A percentile compares a stretch with the other conserved stretches of the same genome.
Evolutionary conservation across 805 yeast species (phyloP).

Genomic region (Saccharomycopsis sp.): DNA sequence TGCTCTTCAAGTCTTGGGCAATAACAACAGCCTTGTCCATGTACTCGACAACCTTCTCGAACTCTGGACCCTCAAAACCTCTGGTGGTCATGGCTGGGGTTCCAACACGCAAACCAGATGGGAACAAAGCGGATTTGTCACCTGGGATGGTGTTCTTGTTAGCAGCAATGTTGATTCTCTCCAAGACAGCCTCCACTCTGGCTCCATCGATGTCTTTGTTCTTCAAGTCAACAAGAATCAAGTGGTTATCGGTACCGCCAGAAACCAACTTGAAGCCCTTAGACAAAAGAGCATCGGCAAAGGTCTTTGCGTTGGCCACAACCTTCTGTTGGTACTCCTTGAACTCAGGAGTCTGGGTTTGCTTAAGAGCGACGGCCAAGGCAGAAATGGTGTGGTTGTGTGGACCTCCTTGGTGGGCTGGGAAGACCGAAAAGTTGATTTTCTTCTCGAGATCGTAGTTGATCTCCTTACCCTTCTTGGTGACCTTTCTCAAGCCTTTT

Average conservation of each 20-base stretch:
- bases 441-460: slow-evolving; percentile 82
- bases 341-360: slow-evolving; percentile 84
- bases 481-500: slow-evolving; percentile 81
- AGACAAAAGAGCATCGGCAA: slow-evolving; percentile 56
- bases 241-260: slow-evolving; percentile 91
- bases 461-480: slow-evolving; percentile 80
- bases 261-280: slow-evolving; percentile 59
- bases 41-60: slow-evolving; percentile 70
- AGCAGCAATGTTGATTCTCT: slow-evolving; percentile 86
- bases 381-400: slow-evolving; percentile 98
- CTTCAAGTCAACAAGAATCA: slow-evolving; percentile 78
- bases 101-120: slow-evolving; percentile 95
- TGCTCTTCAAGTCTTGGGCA: slow-evolving; percentile 37
- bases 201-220: slow-evolving; percentile 85
- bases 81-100: slow-evolving; percentile 99
- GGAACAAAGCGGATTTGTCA: slow-evolving; percentile 91
- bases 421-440: slow-evolving; percentile 96
- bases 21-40: slow-evolving; percentile 63
- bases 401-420: slow-evolving; percentile 99
- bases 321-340: slow-evolving; percentile 79
- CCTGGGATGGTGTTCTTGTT: slow-evolving; percentile 97
- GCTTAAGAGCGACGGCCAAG: slow-evolving; percentile 89
- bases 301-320: slow-evolving; percentile 69
- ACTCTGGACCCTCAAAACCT: slow-evolving; percentile 76
- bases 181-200: slow-evolving; percentile 84